phyloP scores from a whole-genome alignment of 306 rosid species.

The Astragalus glycyphyllos region DNA sequence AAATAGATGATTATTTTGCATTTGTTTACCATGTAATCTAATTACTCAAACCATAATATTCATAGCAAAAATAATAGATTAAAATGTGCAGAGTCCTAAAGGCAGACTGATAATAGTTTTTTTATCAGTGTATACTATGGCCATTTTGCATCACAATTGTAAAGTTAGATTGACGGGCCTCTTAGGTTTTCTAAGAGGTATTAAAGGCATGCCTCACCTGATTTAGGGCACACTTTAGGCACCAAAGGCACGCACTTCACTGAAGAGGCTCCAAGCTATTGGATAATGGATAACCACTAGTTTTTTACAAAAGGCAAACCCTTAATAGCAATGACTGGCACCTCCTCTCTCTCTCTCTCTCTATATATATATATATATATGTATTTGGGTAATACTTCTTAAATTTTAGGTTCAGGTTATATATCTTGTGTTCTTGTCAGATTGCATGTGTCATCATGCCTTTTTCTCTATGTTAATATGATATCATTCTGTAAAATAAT shows the following conservation, averaged over 20 bases:
- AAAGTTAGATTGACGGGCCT: not conserved
- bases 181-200: not conserved
- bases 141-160: not conserved
- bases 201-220: not conserved
- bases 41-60: not conserved
- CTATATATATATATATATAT: not conserved
- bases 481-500: constrained; percentile 31
- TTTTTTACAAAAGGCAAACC: not conserved
- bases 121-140: not conserved
- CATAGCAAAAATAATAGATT: not conserved
- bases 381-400: not conserved
- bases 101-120: not conserved
- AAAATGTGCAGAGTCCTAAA: not conserved
- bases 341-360: not conserved
- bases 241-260: not conserved
- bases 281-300: constrained; percentile 12
- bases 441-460: constrained; percentile 20
- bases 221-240: not conserved
- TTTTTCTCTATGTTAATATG: not conserved
- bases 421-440: constrained; percentile 7
- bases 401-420: constrained; percentile 11
- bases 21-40: not conserved
- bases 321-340: not conserved
- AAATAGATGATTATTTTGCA: not conserved
- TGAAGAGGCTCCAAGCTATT: not conserved